Base-by-base conservation (phyloP, 2,329 filamentous ascomycete genomes). In the Colletotrichum destructivum region DNA sequence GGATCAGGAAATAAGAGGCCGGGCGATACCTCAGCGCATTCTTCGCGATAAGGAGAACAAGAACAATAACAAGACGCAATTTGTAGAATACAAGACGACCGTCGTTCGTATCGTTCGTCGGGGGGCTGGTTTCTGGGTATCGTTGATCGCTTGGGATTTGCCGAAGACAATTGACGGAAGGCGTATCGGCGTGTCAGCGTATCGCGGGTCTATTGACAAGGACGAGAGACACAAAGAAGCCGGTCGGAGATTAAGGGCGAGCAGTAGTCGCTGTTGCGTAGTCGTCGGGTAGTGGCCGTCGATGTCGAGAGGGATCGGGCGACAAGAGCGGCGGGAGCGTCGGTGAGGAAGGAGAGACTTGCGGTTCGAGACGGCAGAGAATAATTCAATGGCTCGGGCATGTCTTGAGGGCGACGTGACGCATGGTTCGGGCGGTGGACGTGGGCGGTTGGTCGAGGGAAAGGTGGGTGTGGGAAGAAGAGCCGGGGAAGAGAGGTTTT, bases 291-390 rank as follows among this genome's bases (percentile, higher is more conserved):
- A 15, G 40, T 13, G 5, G 4, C 23, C 59, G 59, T 62, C 60
- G 23, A 31, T 35, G 52, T 56, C 26, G 44, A 21, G 21, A 40
- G 26, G 55, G 44, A 68, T 38, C 21, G 47, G n/a, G 46, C 63
- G 63, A 44, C 23, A 16, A 51, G 21, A 46, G 54, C 40, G 42
- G 61, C 42, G 51, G 54, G 13, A 66, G 54, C 54, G 54, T 54
- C 49, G 42, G 55, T 76, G 73, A 78, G 79, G 74, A 74, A 71
- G 72, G 76, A 75, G 70, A 78, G 80, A 74, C 72, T 80, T 73
- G 76, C 78, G 63, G 62, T 21, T 71, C 64, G 79, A 80, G 66
- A 77, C 54, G 49, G 35, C 60, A 76, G 44, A 77, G 76, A 72
- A 79, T 51, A 57, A 49, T 55, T 72, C 70, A 71, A 71, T 70